Percentiles rank a stretch among this genome's conserved stretches.
Evolutionary conservation across 1,284 basidiomycete genomes (phyloP).

Genomic region (Stereum hirsutum): DNA sequence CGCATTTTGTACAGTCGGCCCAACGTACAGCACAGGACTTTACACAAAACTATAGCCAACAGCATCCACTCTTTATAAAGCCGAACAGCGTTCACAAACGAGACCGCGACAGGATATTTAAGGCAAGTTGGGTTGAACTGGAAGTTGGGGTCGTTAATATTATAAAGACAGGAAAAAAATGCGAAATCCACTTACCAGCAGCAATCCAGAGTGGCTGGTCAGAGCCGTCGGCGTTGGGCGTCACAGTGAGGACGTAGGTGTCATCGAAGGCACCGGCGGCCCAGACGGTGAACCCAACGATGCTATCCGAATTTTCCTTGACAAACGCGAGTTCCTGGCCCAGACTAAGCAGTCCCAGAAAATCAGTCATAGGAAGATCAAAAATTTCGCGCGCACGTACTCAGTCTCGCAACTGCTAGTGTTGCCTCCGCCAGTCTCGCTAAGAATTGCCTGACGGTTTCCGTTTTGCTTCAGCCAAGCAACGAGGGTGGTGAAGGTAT

Average conservation of each 20-base stretch:
- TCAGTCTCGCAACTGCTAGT: constrained; percentile 36
- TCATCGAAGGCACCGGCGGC: constrained; percentile 29
- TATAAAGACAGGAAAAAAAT: not conserved
- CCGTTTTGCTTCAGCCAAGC: constrained; percentile 37
- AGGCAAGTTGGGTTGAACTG: constrained; percentile 2
- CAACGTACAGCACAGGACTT: no score
- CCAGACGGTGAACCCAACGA: constrained; percentile 44
- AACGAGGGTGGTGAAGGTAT: constrained; percentile 34
- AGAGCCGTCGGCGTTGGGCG: constrained; percentile 25
- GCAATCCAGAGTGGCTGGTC: constrained; percentile 27
- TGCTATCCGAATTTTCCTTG: constrained; percentile 31
- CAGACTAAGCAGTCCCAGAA: constrained; percentile 21
- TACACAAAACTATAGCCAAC: no score
- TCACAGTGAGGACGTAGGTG: constrained; percentile 26
- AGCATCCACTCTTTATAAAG: no score
- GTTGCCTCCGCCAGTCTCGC: constrained; percentile 51
- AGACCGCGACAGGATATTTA: no score
- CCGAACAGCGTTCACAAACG: no score
- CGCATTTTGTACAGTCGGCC: no score
- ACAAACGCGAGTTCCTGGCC: constrained; percentile 36
- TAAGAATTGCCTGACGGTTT: constrained; percentile 44
- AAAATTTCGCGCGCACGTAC: constrained; percentile 16
- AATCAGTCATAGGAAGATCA: not conserved
- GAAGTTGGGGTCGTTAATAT: not conserved
- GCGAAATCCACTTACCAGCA: constrained; percentile 16